Evolutionary conservation across 805 yeast genomes (phyloP), one percentile per base, ranked within the genome.

Genomic region (Cyberlindnera petersonii): DNA sequence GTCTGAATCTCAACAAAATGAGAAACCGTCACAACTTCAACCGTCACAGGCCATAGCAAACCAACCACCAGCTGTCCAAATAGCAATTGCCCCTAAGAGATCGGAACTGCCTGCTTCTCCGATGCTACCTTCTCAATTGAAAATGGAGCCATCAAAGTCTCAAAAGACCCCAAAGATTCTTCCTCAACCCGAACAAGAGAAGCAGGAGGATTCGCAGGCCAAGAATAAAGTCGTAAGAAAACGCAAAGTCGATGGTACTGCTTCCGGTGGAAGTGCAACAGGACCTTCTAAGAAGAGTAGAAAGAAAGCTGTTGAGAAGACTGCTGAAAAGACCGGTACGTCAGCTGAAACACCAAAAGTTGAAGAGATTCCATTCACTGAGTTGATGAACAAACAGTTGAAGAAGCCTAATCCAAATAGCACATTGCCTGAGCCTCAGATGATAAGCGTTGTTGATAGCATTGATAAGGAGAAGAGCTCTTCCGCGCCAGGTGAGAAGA

Each of bases 341-440:
- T n/a, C 17, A 14, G 15, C n/a, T 18, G 14, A 26, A 4, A 24
- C 32, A 11, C 23, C 37, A 2, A 36, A 33, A 16, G 29, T 32
- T 15, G 39, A 30, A 15, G 38, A 37, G 18, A 26, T 47, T 4
- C 35, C 57, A 1, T 43, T 39, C 24, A 50, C 46, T 6, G 52
- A 52, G 32, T 9, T 37, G 4, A 46, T 48, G 35, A 55, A 55
- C 28, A 45, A 48, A n/a, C 17, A 35, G 5, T 38, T 55, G 26
- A 51, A 48, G 19, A 35, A 41, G 29, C 52, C 55, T 14, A 43
- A 41, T n/a, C 50, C 57, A 15, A 34, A 33, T 3, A n/a, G 31
- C 8, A 9, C 44, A 9, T 13, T 54, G 10, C 52, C 53, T n/a
- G n/a, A n/a, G 14, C 39, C 55, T 1, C 58, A 58, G 9, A 28